These are phyloP conservation scores for Clathrospora elynae DNA, from an alignment of 2,329 filamentous ascomycete species.

Conservation along the genomic window DNA sequence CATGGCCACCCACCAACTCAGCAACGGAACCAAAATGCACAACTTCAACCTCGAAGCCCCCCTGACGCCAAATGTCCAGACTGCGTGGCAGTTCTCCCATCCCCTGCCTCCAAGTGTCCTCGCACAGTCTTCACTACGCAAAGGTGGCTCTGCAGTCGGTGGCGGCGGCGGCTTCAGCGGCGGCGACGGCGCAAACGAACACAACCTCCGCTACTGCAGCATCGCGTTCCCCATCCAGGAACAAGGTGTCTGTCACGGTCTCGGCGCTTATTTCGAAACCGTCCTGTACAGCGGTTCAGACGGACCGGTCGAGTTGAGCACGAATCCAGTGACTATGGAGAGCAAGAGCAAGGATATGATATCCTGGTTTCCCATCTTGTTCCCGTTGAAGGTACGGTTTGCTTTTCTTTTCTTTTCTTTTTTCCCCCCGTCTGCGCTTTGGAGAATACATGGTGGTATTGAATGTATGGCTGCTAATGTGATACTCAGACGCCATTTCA, in stretches of 20 bases:
- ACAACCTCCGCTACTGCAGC: constrained; percentile 82
- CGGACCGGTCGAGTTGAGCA: constrained; percentile 81
- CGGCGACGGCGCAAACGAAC: constrained; percentile 82
- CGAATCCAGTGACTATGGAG: constrained; percentile 88
- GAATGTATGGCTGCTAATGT: constrained; percentile 5
- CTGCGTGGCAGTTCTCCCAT: constrained; percentile 80
- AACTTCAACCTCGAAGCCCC: constrained; percentile 41
- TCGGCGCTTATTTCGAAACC: constrained; percentile 95
- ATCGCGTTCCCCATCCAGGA: constrained; percentile 78
- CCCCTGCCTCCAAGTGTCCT: constrained; percentile 68
- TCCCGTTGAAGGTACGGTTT: constrained; percentile 90
- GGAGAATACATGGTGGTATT: too few relatives aligned
- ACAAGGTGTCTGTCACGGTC: constrained; percentile 83
- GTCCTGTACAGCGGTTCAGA: constrained; percentile 73
- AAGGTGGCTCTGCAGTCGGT: constrained; percentile 67
- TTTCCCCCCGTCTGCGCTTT: too few relatives aligned
- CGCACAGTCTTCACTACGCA: constrained; percentile 60
- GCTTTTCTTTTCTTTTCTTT: constrained; percentile 25
- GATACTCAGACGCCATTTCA: constrained; percentile 75
- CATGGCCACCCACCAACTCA: constrained; percentile 58
- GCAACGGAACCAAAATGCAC: constrained; percentile 43
- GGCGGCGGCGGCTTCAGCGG: constrained; percentile 75
- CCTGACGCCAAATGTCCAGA: constrained; percentile 63
- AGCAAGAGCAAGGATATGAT: constrained; percentile 97
- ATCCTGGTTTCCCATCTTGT: constrained; percentile 98